Evolutionary conservation across 208 protist species (phyloP).

Genomic region (Leishmania turanica): DNA sequence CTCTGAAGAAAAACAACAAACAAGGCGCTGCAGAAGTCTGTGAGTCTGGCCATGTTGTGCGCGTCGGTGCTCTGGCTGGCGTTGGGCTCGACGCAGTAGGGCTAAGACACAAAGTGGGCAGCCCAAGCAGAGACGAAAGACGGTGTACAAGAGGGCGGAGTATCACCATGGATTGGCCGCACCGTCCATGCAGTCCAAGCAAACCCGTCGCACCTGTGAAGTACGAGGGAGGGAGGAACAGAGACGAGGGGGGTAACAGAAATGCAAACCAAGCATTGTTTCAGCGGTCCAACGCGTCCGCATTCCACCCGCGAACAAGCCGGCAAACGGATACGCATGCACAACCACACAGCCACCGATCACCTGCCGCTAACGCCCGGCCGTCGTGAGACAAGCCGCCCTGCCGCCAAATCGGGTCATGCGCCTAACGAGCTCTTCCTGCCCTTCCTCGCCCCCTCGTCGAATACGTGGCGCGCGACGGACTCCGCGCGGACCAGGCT

Average conservation of each 20-base stretch:
- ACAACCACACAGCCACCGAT: not conserved
- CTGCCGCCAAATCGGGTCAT: not conserved
- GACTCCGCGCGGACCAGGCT: not conserved
- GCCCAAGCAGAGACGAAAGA: not conserved
- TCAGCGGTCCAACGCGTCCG: not conserved
- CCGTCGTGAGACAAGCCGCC: not conserved
- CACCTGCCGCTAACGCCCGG: not conserved
- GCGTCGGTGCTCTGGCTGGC: not conserved
- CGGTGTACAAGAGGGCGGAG: not conserved
- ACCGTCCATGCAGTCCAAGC: not conserved
- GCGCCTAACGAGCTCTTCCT: not conserved
- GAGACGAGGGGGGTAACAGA: not conserved
- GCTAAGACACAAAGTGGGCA: not conserved
- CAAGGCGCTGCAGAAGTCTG: not conserved
- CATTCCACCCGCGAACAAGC: not conserved
- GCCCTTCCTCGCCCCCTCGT: not conserved
- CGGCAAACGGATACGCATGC: not conserved
- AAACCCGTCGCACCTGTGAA: not conserved
- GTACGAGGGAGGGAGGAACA: not conserved
- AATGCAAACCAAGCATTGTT: not conserved
- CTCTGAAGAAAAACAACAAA: not conserved
- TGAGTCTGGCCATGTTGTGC: not conserved
- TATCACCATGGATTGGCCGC: not conserved
- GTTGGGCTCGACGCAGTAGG: not conserved
- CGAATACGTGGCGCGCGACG: not conserved